These are phyloP conservation scores for Gossypium anomalum DNA, from an alignment of 345 rosid species.

Conservation along the genomic window DNA sequence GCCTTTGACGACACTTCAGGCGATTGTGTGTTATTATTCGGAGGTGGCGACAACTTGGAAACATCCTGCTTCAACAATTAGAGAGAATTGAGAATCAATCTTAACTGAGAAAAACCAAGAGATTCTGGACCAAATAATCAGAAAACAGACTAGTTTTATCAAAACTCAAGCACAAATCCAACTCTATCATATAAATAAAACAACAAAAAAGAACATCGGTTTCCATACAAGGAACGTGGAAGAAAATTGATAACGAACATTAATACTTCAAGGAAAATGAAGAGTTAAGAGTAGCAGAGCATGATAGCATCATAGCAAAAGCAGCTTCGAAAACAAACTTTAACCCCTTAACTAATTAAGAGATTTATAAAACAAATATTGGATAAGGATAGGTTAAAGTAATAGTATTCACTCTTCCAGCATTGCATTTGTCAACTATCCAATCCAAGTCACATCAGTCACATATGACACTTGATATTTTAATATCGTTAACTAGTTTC, in stretches of 20 bases:
- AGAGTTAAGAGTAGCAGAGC: no score
- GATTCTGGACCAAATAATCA: neutral
- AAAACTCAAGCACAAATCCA: neutral
- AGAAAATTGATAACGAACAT: no score
- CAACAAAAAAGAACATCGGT: no score
- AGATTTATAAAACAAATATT: neutral
- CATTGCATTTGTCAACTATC: neutral
- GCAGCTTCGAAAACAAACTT: neutral
- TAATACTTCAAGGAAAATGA: no score
- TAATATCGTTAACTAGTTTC: no score
- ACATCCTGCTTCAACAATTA: constrained; percentile 43
- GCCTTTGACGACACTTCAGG: constrained; percentile 51
- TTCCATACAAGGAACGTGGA: no score
- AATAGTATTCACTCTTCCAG: no score
- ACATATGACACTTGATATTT: no score
- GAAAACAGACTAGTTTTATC: neutral
- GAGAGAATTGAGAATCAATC: constrained; percentile 1
- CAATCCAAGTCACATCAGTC: neutral
- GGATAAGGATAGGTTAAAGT: neutral
- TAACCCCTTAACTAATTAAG: neutral
- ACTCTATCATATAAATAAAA: neutral
- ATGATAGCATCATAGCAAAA: neutral
- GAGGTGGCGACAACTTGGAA: constrained; percentile 42
- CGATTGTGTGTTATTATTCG: constrained; percentile 37
- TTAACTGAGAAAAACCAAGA: neutral